Evolutionary conservation across 192 early-diverging fungal species (phyloP).

Genomic region (Paraglomus occultum): DNA sequence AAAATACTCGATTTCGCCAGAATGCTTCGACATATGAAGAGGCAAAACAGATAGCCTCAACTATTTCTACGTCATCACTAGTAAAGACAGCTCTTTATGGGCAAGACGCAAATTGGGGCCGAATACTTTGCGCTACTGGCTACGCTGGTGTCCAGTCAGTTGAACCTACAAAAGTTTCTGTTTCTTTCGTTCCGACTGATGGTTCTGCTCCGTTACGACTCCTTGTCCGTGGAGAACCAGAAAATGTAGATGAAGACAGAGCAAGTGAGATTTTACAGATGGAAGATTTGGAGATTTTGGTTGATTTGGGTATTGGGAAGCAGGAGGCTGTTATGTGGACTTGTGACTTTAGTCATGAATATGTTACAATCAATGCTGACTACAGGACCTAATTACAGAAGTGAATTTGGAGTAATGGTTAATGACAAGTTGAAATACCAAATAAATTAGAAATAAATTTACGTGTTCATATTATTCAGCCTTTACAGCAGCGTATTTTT

Average conservation of each 20-base stretch:
- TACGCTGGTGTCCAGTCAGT: slow-evolving; percentile 73
- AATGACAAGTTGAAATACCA: too few relatives aligned
- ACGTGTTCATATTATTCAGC: too few relatives aligned
- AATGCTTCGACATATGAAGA: slow-evolving; percentile 70
- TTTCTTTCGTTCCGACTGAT: slow-evolving; percentile 71
- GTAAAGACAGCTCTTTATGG: slow-evolving; percentile 97
- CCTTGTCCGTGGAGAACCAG: slow-evolving; percentile 79
- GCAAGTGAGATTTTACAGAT: slow-evolving; percentile 80
- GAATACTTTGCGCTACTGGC: slow-evolving; percentile 89
- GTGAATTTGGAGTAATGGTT: not conserved
- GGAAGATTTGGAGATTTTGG: slow-evolving; percentile 80
- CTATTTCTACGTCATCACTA: slow-evolving; percentile 88
- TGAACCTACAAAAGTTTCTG: slow-evolving; percentile 69
- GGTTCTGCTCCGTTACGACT: slow-evolving; percentile 62
- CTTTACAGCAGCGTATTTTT: too few relatives aligned
- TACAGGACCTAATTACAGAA: slow-evolving; percentile 76
- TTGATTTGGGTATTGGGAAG: slow-evolving; percentile 74
- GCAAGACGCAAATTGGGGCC: slow-evolving; percentile 98
- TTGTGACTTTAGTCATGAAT: slow-evolving; percentile 92
- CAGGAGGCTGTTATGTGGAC: slow-evolving; percentile 88
- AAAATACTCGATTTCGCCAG: slow-evolving; percentile 35
- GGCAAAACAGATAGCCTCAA: slow-evolving; percentile 78
- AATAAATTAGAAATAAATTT: too few relatives aligned
- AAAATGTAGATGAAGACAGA: slow-evolving; percentile 74
- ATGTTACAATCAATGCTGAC: slow-evolving; percentile 92